Evolutionary conservation across 2,329 filamentous ascomycete species (phyloP).

Genomic region (Claviceps cyperi): DNA sequence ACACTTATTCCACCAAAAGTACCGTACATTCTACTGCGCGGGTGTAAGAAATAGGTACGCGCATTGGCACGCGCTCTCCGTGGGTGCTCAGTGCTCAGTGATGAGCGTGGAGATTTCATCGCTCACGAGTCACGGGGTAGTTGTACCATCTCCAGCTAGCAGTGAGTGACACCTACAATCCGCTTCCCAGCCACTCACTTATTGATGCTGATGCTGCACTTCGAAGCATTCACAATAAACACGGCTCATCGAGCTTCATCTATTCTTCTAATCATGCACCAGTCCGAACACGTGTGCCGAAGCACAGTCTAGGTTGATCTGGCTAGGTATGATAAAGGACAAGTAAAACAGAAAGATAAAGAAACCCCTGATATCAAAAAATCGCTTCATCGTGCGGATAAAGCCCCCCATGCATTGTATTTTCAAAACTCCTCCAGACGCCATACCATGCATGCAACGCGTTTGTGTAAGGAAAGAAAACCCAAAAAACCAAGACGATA

Average conservation of each 20-base stretch:
- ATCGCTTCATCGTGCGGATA: not conserved
- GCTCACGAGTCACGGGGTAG: too few species aligned
- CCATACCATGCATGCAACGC: constrained; percentile 3
- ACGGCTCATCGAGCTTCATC: not conserved
- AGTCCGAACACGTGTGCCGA: not conserved
- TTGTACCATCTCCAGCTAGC: too few species aligned
- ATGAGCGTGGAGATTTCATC: too few species aligned
- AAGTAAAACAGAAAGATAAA: not conserved
- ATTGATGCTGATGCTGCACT: not conserved
- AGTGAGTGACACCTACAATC: too few species aligned
- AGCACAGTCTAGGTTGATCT: constrained; percentile 1
- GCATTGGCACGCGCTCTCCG: too few species aligned
- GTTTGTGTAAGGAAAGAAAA: not conserved
- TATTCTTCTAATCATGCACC: constrained; percentile 4
- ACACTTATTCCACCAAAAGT: too few species aligned
- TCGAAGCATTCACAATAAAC: not conserved
- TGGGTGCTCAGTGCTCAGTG: too few species aligned
- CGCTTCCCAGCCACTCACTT: too few species aligned
- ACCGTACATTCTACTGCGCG: too few species aligned
- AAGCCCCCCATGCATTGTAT: not conserved
- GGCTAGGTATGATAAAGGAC: constrained; percentile 1
- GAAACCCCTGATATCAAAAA: not conserved
- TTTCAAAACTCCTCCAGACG: not conserved
- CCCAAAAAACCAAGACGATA: not conserved
- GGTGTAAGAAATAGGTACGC: too few species aligned